Percentiles rank a stretch among this genome's conserved stretches.
phyloP scores from a whole-genome alignment of 345 rosid genomes.

The Nephelium lappaceum region DNA sequence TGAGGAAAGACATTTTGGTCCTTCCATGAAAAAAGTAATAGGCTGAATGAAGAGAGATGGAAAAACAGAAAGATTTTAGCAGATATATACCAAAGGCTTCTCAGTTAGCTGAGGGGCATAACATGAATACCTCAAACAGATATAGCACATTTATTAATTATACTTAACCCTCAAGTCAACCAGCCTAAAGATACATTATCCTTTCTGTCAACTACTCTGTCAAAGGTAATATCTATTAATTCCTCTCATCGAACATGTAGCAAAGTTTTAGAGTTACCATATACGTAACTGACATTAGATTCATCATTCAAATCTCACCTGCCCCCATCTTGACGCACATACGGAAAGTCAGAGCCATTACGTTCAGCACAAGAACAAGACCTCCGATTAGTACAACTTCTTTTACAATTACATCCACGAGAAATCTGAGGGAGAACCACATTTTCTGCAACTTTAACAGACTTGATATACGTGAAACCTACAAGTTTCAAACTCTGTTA shows the following conservation, averaged over 20 bases:
- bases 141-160: neutral
- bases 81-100: neutral
- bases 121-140: neutral
- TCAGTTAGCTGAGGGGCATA: neutral
- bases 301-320: slow-evolving; percentile 38
- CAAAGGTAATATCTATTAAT: neutral
- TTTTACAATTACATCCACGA: slow-evolving; percentile 49
- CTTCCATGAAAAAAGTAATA: neutral
- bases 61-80: neutral
- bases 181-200: neutral
- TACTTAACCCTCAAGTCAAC: neutral
- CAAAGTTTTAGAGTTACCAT: neutral
- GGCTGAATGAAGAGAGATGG: neutral
- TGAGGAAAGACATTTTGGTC: neutral
- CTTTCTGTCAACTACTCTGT: neutral
- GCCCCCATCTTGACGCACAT: slow-evolving; percentile 58
- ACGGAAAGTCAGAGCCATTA: slow-evolving; percentile 65
- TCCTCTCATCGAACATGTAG: neutral
- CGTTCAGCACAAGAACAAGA: slow-evolving; percentile 61
- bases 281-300: neutral
- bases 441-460: slow-evolving; percentile 43
- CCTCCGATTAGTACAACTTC: slow-evolving; percentile 46
- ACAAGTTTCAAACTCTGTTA: slow-evolving; percentile 14
- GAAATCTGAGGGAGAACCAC: slow-evolving; percentile 43
- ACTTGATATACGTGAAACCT: slow-evolving; percentile 53